These are phyloP conservation scores for Colletotrichum sp. DNA, from an alignment of 2,329 filamentous ascomycete species.

Conservation along the genomic window DNA sequence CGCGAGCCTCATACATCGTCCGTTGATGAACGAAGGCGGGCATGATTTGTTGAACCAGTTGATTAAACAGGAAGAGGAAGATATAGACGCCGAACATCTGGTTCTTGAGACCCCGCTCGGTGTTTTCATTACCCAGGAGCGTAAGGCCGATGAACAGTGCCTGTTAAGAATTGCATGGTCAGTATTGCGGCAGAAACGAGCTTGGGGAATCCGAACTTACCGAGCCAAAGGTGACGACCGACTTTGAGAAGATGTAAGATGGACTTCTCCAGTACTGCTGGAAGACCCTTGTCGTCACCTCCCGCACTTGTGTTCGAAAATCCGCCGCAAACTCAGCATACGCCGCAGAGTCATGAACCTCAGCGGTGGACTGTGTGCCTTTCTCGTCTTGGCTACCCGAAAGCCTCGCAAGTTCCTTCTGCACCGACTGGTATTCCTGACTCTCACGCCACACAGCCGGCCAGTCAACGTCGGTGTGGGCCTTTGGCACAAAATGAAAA, in stretches of 20 bases:
- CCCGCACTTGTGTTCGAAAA: slow-evolving; percentile 62
- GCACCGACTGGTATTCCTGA: slow-evolving; percentile 36
- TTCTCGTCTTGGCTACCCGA: slow-evolving; percentile 7
- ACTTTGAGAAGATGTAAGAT: slow-evolving; percentile 76
- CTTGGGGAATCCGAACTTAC: slow-evolving; percentile 1
- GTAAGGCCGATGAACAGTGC: slow-evolving; percentile 70
- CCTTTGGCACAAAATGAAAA: too few species aligned
- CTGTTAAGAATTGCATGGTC: not conserved
- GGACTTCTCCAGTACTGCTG: slow-evolving; percentile 82
- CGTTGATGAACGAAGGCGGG: slow-evolving; percentile 70
- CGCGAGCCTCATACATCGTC: slow-evolving; percentile 68
- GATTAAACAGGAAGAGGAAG: slow-evolving; percentile 62
- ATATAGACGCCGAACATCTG: slow-evolving; percentile 71
- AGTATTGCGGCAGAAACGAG: not conserved
- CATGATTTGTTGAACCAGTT: slow-evolving; percentile 55
- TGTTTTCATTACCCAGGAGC: slow-evolving; percentile 61
- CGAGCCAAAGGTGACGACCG: slow-evolving; percentile 56
- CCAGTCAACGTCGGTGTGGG: slow-evolving; percentile 54
- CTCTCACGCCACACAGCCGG: slow-evolving; percentile 47
- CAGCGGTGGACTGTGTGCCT: not conserved
- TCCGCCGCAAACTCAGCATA: slow-evolving; percentile 64
- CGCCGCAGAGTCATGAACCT: not conserved
- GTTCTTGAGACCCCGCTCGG: slow-evolving; percentile 66
- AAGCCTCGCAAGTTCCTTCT: not conserved
- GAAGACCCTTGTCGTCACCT: slow-evolving; percentile 70